These are phyloP conservation scores for Coemansia sp. DNA, from an alignment of 192 early-diverging fungal species.

Conservation along the genomic window DNA sequence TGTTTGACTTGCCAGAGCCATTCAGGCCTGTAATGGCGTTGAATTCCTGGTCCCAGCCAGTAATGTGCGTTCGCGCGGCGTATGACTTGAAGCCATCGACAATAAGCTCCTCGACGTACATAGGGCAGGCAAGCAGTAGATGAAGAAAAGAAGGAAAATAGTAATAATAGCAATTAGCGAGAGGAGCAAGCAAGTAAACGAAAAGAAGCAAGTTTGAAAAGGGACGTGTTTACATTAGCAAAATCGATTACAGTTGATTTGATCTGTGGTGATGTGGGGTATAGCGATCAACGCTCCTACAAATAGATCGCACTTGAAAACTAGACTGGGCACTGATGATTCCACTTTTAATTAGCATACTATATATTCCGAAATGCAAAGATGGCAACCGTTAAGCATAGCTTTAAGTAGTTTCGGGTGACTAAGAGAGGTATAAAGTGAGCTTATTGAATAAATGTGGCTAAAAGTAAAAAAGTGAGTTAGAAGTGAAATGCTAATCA, in stretches of 20 bases:
- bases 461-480: not conserved
- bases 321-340: too few relatives aligned
- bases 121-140: slow-evolving; percentile 21
- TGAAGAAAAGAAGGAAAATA: not conserved
- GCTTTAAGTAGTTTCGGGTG: too few relatives aligned
- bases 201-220: not conserved
- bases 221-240: not conserved
- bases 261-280: not conserved
- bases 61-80: slow-evolving; percentile 90
- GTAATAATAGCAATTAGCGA: not conserved
- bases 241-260: not conserved
- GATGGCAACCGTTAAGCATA: too few relatives aligned
- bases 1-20: slow-evolving; percentile 97
- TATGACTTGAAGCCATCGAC: slow-evolving; percentile 99
- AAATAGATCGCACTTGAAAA: too few relatives aligned
- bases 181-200: not conserved
- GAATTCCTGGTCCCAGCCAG: slow-evolving; percentile 97
- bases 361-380: not conserved
- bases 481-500: not conserved
- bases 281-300: too few relatives aligned
- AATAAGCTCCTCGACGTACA: slow-evolving; percentile 94
- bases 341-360: not conserved
- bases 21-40: slow-evolving; percentile 99
- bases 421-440: not conserved
- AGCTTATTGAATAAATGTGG: not conserved